Conservation (phyloP, 768 basidiomycete species). For the Leucosporidium yakuticum region DNA sequence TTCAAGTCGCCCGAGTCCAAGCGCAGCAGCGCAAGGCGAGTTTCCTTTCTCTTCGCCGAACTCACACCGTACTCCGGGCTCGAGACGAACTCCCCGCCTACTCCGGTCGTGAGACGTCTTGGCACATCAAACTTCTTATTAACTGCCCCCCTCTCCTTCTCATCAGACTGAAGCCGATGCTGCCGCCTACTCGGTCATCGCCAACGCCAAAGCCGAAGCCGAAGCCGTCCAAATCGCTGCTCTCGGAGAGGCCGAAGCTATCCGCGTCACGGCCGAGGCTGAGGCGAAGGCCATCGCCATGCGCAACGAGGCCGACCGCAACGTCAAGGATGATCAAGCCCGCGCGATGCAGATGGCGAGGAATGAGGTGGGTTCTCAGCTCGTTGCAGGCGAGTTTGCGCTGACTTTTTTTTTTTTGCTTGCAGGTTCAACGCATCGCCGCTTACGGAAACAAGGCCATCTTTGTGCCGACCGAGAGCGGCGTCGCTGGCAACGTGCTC, state of each 20-base stretch:
- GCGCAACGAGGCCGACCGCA: conserved; percentile 67
- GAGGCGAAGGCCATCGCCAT: conserved; percentile 53
- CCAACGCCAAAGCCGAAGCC: conserved; percentile 3
- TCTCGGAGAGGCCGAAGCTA: conserved; percentile 39
- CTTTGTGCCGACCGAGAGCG: conserved; percentile 29
- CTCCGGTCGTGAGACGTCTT: too few species aligned
- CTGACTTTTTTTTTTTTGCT: too few species aligned
- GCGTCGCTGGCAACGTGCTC: background rate
- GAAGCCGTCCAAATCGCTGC: background rate
- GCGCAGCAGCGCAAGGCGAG: too few species aligned
- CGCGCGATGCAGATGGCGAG: conserved; percentile 10
- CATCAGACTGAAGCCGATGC: conserved; percentile 18
- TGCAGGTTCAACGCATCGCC: conserved; percentile 56
- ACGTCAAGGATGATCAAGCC: conserved; percentile 40
- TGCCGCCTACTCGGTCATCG: conserved; percentile 18
- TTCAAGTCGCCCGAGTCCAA: too few species aligned
- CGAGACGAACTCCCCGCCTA: too few species aligned
- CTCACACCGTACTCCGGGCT: too few species aligned
- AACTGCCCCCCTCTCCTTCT: background rate
- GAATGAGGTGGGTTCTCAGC: conserved; percentile 9
- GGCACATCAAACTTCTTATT: too few species aligned
- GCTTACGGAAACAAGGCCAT: conserved; percentile 55
- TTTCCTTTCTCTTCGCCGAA: background rate
- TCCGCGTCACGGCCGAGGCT: conserved; percentile 67
- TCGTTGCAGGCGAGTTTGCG: too few species aligned